A percentile compares a stretch with the other conserved stretches of the same genome.
phyloP scores from a whole-genome alignment of 2,329 filamentous ascomycete species.

The Camillea tinctor region DNA sequence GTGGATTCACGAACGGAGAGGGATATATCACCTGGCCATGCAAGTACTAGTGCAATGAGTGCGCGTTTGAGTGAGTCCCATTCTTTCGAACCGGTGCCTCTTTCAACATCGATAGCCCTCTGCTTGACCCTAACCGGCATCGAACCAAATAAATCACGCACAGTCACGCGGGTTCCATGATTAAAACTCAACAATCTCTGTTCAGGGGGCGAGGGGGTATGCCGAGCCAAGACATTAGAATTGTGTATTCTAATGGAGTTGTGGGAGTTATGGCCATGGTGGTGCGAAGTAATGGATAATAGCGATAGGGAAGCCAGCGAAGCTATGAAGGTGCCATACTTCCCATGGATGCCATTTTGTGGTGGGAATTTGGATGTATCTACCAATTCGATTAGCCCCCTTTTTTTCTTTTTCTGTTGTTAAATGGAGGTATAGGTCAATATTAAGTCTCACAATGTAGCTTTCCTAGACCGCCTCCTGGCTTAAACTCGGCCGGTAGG shows the following conservation, averaged over 20 bases:
- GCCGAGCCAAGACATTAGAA: conserved; percentile 62
- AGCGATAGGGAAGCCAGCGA: conserved; percentile 75
- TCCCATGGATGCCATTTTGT: conserved; percentile 56
- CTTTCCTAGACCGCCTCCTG: conserved; percentile 69
- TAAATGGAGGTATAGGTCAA: too few relatives aligned
- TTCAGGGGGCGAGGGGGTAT: conserved; percentile 58
- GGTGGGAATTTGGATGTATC: conserved; percentile 74
- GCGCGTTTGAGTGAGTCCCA: conserved; percentile 63
- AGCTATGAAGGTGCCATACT: conserved; percentile 72
- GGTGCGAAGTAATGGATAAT: conserved; percentile 72
- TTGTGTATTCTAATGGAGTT: conserved; percentile 71
- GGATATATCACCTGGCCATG: conserved; percentile 59
- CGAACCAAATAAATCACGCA: conserved; percentile 81
- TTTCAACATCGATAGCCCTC: conserved; percentile 55
- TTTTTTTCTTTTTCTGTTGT: conserved; percentile 6
- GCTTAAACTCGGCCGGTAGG: conserved; percentile 66
- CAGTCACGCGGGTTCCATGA: conserved; percentile 73
- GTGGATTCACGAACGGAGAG: conserved; percentile 57
- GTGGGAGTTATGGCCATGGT: conserved; percentile 56
- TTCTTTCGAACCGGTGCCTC: conserved; percentile 54
- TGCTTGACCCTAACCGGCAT: conserved; percentile 91
- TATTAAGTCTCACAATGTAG: conserved; percentile 68
- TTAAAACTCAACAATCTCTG: conserved; percentile 53
- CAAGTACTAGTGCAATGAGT: conserved; percentile 65
- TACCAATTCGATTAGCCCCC: conserved; percentile 34